These are phyloP conservation scores for Lachnellula hyalina DNA, from an alignment of 2,329 filamentous ascomycete species.

Conservation along the genomic window DNA sequence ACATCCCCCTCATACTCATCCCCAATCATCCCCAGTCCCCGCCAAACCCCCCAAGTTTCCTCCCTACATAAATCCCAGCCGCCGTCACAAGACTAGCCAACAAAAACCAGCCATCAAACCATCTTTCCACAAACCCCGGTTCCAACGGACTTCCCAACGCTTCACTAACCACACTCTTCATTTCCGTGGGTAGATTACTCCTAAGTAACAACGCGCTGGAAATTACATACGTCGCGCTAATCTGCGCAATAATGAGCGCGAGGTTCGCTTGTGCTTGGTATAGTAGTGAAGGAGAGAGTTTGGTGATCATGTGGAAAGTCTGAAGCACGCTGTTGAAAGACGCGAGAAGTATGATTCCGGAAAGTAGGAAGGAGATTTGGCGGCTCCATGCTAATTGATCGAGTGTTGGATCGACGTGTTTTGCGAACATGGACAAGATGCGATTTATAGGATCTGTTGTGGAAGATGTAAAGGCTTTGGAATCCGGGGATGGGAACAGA, in stretches of 20 bases:
- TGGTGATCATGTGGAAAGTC: conserved; percentile 75
- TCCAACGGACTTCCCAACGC: conserved; percentile 73
- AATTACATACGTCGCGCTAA: conserved; percentile 81
- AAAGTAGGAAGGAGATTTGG: conserved; percentile 78
- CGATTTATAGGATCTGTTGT: conserved; percentile 80
- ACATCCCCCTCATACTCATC: conserved; percentile 55
- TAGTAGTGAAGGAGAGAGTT: conserved; percentile 68
- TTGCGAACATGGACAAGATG: conserved; percentile 71
- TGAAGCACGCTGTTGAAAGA: conserved; percentile 81
- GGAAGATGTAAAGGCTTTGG: conserved; percentile 43
- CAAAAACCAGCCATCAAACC: conserved; percentile 88
- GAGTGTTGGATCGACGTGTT: conserved; percentile 77
- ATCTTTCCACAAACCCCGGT: conserved; percentile 63
- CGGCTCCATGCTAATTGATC: conserved; percentile 80
- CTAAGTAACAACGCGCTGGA: conserved; percentile 70
- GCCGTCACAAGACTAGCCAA: conserved; percentile 61
- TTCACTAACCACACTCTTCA: conserved; percentile 71
- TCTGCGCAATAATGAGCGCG: conserved; percentile 72
- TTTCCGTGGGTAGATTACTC: conserved; percentile 71
- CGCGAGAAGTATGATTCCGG: conserved; percentile 74
- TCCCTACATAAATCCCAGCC: conserved; percentile 67
- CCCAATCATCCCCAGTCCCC: conserved; percentile 52
- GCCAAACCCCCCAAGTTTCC: conserved; percentile 46
- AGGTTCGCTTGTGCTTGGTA: conserved; percentile 68
- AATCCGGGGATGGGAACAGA: conserved; percentile 34